Percentiles rank a stretch among this genome's conserved stretches.
Evolutionary conservation across 805 yeast genomes (phyloP).

Genomic region (Starmerella gropengiesseri): DNA sequence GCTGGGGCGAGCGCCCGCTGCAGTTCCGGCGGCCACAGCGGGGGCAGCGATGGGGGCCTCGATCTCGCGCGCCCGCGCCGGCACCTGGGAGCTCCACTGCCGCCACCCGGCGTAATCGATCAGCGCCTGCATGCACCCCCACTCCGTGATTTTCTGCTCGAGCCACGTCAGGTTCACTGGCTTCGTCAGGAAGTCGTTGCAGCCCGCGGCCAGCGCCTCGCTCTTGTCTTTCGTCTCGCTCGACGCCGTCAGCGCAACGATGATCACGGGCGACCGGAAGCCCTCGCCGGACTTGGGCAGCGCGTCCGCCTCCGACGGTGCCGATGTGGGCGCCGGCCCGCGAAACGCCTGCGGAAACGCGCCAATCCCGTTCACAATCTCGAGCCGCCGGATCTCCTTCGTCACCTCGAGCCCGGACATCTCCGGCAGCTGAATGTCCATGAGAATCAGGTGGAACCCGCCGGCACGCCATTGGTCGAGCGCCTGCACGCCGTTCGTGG

Average conservation of each 20-base stretch:
- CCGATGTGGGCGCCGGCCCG: conserved; percentile 18
- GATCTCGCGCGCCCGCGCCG: neutral
- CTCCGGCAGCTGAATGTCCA: conserved; percentile 96
- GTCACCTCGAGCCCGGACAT: conserved; percentile 94
- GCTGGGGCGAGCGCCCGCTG: too few relatives aligned
- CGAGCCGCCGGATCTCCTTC: conserved; percentile 77
- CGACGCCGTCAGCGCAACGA: conserved; percentile 92
- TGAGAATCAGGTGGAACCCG: conserved; percentile 84
- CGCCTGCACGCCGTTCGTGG: conserved; percentile 91
- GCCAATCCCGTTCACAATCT: conserved; percentile 70
- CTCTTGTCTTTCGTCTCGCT: conserved; percentile 75
- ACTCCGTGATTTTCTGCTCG: conserved; percentile 76
- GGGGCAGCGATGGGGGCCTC: too few relatives aligned
- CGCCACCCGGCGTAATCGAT: conserved; percentile 91
- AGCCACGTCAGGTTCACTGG: conserved; percentile 94
- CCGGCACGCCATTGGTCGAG: conserved; percentile 89
- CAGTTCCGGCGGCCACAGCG: too few relatives aligned
- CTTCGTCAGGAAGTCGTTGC: conserved; percentile 90
- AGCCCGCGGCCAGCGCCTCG: conserved; percentile 91
- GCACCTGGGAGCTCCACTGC: conserved; percentile 28
- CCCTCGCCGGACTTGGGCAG: conserved; percentile 31
- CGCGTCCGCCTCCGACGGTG: conserved; percentile 20
- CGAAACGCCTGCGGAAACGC: conserved; percentile 36
- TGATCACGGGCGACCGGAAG: conserved; percentile 89
- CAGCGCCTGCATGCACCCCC: conserved; percentile 99